These are phyloP conservation scores for Trypanosoma avium DNA, from an alignment of 208 protist genomes.

Conservation along the genomic window DNA sequence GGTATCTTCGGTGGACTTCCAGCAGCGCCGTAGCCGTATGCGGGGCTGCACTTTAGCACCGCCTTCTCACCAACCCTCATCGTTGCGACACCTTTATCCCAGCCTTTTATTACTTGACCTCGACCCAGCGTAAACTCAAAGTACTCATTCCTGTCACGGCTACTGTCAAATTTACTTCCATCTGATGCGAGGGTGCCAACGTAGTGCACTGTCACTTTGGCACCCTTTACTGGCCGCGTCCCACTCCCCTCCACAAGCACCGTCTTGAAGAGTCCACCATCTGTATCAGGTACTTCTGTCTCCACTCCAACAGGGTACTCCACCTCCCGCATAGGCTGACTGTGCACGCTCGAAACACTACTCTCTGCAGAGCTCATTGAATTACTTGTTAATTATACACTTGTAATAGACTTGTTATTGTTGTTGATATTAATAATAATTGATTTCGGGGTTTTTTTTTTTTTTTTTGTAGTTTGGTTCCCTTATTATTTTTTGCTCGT, in stretches of 20 bases:
- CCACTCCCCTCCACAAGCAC: conserved; percentile 79
- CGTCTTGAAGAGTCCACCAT: conserved; percentile 76
- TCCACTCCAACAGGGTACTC: conserved; percentile 69
- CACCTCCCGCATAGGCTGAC: conserved; percentile 65
- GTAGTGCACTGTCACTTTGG: conserved; percentile 91
- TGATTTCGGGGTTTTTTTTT: not conserved
- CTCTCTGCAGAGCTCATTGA: conserved; percentile 17
- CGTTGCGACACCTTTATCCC: conserved; percentile 89
- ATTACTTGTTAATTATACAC: conserved; percentile 1
- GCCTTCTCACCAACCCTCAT: conserved; percentile 90
- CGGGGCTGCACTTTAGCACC: conserved; percentile 59
- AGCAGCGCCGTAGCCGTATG: conserved; percentile 83
- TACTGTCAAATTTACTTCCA: conserved; percentile 90
- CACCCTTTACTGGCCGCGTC: conserved; percentile 62
- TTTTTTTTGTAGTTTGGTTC: not conserved
- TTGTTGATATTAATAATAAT: not conserved
- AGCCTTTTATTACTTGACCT: conserved; percentile 91
- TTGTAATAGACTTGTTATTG: not conserved
- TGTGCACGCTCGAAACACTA: conserved; percentile 51
- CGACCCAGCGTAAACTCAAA: conserved; percentile 88
- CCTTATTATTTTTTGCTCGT: too few relatives aligned
- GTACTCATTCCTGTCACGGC: conserved; percentile 71
- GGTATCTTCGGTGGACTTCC: conserved; percentile 88
- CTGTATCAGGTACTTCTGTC: conserved; percentile 73
- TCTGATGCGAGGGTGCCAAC: conserved; percentile 75